Evolutionary conservation across 352 stramenopile species (phyloP), one percentile per base, ranked within the genome.

Genomic region (Pythium chondricola): DNA sequence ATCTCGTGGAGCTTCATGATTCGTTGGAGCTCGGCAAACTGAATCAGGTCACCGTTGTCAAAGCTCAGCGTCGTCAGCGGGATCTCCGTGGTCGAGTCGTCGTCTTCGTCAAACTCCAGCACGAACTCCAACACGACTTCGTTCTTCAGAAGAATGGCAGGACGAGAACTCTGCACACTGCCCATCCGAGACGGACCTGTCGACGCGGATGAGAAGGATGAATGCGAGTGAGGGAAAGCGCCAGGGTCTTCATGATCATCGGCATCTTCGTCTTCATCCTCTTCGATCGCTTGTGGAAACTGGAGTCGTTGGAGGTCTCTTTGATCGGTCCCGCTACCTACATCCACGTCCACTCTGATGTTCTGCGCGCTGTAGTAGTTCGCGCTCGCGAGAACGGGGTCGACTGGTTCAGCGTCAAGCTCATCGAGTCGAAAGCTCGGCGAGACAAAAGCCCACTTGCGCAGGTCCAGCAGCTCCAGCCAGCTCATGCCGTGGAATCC

Each of bases 351-450:
- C 7, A 89, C 82, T 48, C 80, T 77, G 51, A 89, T 88, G 41
- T 91, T 88, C 53, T 91, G 87, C 2, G 79, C 77, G 6, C 77
- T 90, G 57, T 86, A 93, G 48, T 93, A 93, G 48, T 86, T 85
- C 27, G 72, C 81, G 37, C 77, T 88, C 25, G 79, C 79, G 9
- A 89, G 68, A 2, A 86, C 63, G 1, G 71, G 68, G 30, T 93
- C 79, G 9, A 90, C 73, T 6, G 79, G 79, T n/a, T 79, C 56
- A 2, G 69, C 65, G 31, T 94, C 80, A 10, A 94, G 61, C 0
- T 61, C 43, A 9, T 90, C 76, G 11, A 90, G 54, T 11, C 71
- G 61, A 25, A 95, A 93, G 2, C 63, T 52, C 8, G 76, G 63
- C 10, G 75, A 90, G 24, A 93, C 68, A 56, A 88, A 92, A 13